These are phyloP conservation scores for Dioszegia hungarica DNA, from an alignment of 768 basidiomycete genomes.

Conservation along the genomic window DNA sequence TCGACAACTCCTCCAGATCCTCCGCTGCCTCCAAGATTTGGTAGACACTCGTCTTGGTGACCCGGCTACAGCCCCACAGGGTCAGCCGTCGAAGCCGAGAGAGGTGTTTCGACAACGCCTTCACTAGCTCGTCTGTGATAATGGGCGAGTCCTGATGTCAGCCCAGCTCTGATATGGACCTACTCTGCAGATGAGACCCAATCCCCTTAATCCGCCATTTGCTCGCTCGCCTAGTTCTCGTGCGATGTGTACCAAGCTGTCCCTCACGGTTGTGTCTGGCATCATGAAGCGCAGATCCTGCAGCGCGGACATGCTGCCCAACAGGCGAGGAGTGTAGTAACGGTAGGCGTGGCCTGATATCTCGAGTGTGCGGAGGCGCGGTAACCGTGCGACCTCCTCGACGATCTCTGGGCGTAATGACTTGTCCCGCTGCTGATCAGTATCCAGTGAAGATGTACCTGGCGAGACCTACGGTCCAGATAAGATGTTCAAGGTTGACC, in stretches of 20 bases:
- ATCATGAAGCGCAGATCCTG: slow-evolving; percentile 41
- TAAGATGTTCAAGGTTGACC: slow-evolving; percentile 26
- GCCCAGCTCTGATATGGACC: background rate
- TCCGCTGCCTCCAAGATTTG: slow-evolving; percentile 21
- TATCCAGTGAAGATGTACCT: background rate
- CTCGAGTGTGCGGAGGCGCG: slow-evolving; percentile 27
- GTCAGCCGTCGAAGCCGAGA: slow-evolving; percentile 16
- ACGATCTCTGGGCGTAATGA: slow-evolving; percentile 27
- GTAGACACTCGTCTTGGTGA: slow-evolving; percentile 28
- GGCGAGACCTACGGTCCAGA: slow-evolving; percentile 29
- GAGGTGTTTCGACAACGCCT: slow-evolving; percentile 16
- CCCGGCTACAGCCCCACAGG: slow-evolving; percentile 35
- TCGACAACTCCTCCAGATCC: slow-evolving; percentile 26
- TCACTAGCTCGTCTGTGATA: slow-evolving; percentile 32
- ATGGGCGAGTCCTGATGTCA: slow-evolving; percentile 29
- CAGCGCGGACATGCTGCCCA: slow-evolving; percentile 21
- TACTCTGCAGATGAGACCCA: slow-evolving; percentile 33
- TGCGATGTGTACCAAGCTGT: slow-evolving; percentile 11
- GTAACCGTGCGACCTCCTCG: slow-evolving; percentile 17
- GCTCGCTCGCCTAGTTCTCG: slow-evolving; percentile 10
- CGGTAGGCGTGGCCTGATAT: slow-evolving; percentile 36
- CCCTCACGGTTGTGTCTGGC: slow-evolving; percentile 30
- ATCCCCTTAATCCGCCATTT: slow-evolving; percentile 24
- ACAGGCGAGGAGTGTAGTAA: slow-evolving; percentile 28
- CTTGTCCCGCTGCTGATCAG: slow-evolving; percentile 26